These are phyloP conservation scores for Austroboletus novae-zelandiae DNA, from an alignment of 1,284 basidiomycete species.

Conservation along the genomic window DNA sequence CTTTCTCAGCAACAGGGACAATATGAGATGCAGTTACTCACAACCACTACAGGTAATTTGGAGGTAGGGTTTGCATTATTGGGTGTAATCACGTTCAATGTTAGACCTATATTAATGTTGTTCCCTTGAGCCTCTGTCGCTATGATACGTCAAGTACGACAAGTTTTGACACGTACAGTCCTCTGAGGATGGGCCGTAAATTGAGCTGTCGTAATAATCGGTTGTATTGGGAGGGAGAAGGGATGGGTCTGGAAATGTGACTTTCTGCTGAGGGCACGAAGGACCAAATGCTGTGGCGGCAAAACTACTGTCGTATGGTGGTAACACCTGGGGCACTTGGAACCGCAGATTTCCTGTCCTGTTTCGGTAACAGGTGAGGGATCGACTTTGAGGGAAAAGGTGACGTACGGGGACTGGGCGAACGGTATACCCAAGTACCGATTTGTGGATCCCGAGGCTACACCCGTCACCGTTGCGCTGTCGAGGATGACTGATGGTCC, in stretches of 20 bases:
- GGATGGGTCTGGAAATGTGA: slow-evolving; percentile 2
- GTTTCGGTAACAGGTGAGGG: neutral
- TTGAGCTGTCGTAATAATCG: slow-evolving; percentile 2
- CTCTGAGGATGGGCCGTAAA: slow-evolving; percentile 6
- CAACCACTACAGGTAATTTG: slow-evolving; percentile 43
- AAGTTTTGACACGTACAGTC: slow-evolving; percentile 21
- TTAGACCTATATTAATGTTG: slow-evolving; percentile 35
- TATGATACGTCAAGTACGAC: neutral
- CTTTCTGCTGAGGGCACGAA: slow-evolving; percentile 37
- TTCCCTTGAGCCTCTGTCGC: neutral
- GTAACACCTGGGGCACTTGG: slow-evolving; percentile 32
- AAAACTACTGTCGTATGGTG: slow-evolving; percentile 31
- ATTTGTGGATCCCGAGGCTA: slow-evolving; percentile 15
- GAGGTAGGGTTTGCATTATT: slow-evolving; percentile 13
- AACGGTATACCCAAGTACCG: slow-evolving; percentile 39
- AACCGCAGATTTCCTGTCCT: slow-evolving; percentile 34
- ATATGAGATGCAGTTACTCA: slow-evolving; percentile 16
- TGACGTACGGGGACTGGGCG: slow-evolving; percentile 37
- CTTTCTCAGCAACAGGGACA: neutral
- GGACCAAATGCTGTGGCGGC: slow-evolving; percentile 30
- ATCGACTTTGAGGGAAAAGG: neutral
- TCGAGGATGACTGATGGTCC: slow-evolving; percentile 28
- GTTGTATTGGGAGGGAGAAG: slow-evolving; percentile 6
- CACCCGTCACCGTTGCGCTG: slow-evolving; percentile 26
- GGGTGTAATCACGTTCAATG: slow-evolving; percentile 43